phyloP scores from a whole-genome alignment of 2,329 filamentous ascomycete genomes.

The Penicillium sp. region DNA sequence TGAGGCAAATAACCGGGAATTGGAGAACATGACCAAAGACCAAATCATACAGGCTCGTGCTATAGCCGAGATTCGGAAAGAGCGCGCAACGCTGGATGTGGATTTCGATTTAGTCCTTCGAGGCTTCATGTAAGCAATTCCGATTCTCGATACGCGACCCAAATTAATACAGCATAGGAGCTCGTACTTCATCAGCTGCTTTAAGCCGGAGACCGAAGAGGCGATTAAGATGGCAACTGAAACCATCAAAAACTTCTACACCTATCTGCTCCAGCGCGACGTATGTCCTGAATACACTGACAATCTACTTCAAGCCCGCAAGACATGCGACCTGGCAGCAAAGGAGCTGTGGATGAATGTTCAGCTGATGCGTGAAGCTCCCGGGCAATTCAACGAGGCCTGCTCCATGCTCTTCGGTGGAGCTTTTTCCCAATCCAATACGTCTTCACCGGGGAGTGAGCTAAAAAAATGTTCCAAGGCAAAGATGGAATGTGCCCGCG shows the following conservation, averaged over 20 bases:
- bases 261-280: slow-evolving; percentile 78
- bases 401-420: slow-evolving; percentile 68
- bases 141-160: background rate
- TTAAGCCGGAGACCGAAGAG: slow-evolving; percentile 53
- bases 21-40: slow-evolving; percentile 60
- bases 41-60: slow-evolving; percentile 63
- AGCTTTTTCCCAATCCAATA: slow-evolving; percentile 35
- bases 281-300: slow-evolving; percentile 78
- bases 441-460: background rate
- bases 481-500: slow-evolving; percentile 46
- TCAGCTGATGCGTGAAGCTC: slow-evolving; percentile 55
- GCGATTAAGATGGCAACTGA: slow-evolving; percentile 61
- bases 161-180: slow-evolving; percentile 43
- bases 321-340: slow-evolving; percentile 64
- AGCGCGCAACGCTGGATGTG: slow-evolving; percentile 68
- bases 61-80: slow-evolving; percentile 39
- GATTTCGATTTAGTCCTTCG: slow-evolving; percentile 77
- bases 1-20: slow-evolving; percentile 56
- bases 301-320: slow-evolving; percentile 65
- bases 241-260: slow-evolving; percentile 80
- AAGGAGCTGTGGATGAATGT: slow-evolving; percentile 63
- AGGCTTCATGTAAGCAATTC: slow-evolving; percentile 67
- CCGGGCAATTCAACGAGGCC: slow-evolving; percentile 78
- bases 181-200: slow-evolving; percentile 55
- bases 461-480: background rate